phyloP scores from a whole-genome alignment of 176 grass and related monocot species.

The Bolboschoenus planiculmis region DNA sequence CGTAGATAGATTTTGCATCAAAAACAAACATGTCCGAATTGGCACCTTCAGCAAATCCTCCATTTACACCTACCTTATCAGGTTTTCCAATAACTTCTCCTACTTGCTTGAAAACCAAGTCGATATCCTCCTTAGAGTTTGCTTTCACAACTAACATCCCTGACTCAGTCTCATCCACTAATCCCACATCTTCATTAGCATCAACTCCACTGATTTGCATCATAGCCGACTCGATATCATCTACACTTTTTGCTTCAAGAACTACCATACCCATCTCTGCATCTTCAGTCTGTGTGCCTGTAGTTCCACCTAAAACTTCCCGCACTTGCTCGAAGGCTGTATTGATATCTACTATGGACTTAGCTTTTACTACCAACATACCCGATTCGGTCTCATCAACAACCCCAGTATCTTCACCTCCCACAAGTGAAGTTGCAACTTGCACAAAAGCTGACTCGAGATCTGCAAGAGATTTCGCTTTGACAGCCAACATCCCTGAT shows the following conservation, averaged over 20 bases:
- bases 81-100: conserved; percentile 24
- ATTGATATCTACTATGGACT: conserved; percentile 5
- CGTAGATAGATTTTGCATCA: conserved; percentile 22
- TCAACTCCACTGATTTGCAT: neutral
- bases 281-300: neutral
- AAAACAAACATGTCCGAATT: conserved; percentile 6
- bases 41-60: neutral
- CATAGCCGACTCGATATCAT: conserved; percentile 10
- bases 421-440: neutral
- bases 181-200: neutral
- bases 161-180: conserved; percentile 7
- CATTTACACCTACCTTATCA: neutral
- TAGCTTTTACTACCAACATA: conserved; percentile 7
- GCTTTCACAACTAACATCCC: conserved; percentile 23
- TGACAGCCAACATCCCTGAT: conserved; percentile 9
- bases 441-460: conserved; percentile 6
- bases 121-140: conserved; percentile 26
- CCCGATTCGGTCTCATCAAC: conserved; percentile 21
- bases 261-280: neutral
- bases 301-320: neutral
- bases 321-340: neutral
- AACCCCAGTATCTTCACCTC: neutral
- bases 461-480: conserved; percentile 18
- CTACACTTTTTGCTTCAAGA: conserved; percentile 20
- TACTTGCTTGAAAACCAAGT: conserved; percentile 13